Percentiles rank a stretch among this genome's conserved stretches.
These are phyloP conservation scores for Pyrus communis DNA, from an alignment of 306 rosid genomes.

Conservation along the genomic window DNA sequence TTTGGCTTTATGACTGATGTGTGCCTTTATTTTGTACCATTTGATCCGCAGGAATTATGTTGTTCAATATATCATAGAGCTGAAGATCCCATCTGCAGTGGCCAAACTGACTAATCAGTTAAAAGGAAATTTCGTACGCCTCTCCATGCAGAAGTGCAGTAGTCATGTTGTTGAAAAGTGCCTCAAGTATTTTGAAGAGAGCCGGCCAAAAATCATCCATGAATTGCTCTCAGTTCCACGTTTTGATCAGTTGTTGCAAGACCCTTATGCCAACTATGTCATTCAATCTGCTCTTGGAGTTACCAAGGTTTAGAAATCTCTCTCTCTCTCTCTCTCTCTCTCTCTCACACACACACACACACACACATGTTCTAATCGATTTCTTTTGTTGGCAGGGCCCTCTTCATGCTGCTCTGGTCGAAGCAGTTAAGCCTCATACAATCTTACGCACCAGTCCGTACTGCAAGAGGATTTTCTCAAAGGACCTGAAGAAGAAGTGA, in stretches of 20 bases:
- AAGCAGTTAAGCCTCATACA: conserved; percentile 35
- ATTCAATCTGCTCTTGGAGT: conserved; percentile 45
- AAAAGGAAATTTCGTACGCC: conserved; percentile 41
- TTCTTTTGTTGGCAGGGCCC: conserved; percentile 37
- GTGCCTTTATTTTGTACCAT: neutral
- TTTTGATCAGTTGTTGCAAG: conserved; percentile 56
- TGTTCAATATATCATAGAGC: conserved; percentile 54
- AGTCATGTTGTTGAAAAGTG: conserved; percentile 77
- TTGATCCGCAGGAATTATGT: conserved; percentile 55
- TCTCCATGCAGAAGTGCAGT: conserved; percentile 59
- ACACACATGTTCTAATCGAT: neutral
- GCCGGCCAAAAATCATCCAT: conserved; percentile 40
- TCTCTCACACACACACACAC: neutral
- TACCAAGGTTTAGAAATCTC: conserved; percentile 43
- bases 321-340: neutral
- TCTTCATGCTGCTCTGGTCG: conserved; percentile 45
- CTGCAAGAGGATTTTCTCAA: conserved; percentile 64
- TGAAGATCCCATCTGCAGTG: conserved; percentile 27
- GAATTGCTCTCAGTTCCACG: conserved; percentile 41
- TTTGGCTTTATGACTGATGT: neutral
- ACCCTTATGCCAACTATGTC: conserved; percentile 74
- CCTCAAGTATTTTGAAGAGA: conserved; percentile 35
- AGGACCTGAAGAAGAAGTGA: conserved; percentile 42
- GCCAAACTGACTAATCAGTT: conserved; percentile 37
- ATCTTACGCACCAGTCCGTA: conserved; percentile 53